A percentile compares a stretch with the other conserved stretches of the same genome.
These are phyloP conservation scores for Sistotremastrum suecicum DNA, from an alignment of 768 basidiomycete genomes.

Conservation along the genomic window DNA sequence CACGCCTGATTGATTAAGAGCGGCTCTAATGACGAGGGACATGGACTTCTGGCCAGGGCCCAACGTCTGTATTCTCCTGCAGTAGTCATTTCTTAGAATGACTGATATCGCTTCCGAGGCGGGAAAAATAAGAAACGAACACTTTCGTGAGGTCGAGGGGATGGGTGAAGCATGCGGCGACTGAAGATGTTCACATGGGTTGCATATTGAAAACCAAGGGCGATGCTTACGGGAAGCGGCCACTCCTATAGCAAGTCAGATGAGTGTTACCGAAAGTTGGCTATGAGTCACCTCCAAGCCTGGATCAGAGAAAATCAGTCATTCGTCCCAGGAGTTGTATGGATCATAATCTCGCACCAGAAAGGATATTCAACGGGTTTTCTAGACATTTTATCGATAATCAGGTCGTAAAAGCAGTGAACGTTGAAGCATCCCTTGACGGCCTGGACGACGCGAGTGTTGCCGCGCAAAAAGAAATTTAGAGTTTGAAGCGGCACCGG, in stretches of 20 bases:
- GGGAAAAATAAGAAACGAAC: slow-evolving; percentile 23
- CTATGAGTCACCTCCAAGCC: slow-evolving; percentile 20
- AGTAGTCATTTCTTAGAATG: not conserved
- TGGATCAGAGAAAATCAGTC: slow-evolving; percentile 2
- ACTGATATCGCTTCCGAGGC: not conserved
- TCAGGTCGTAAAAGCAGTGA: too few relatives aligned
- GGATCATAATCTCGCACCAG: slow-evolving; percentile 8
- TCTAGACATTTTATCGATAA: too few relatives aligned
- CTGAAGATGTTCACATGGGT: slow-evolving; percentile 21
- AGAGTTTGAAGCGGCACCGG: too few relatives aligned
- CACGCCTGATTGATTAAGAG: slow-evolving; percentile 54
- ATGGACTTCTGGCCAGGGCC: slow-evolving; percentile 48
- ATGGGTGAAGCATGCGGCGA: slow-evolving; percentile 73
- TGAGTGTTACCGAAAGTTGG: not conserved
- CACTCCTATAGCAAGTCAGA: slow-evolving; percentile 13
- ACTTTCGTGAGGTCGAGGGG: slow-evolving; percentile 81
- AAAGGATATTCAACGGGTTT: slow-evolving; percentile 2
- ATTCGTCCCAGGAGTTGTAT: not conserved
- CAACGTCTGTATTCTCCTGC: slow-evolving; percentile 73
- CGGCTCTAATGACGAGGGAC: slow-evolving; percentile 45
- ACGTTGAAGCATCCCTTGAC: too few relatives aligned
- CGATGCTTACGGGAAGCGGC: slow-evolving; percentile 20
- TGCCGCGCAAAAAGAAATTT: too few relatives aligned
- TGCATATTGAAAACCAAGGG: not conserved
- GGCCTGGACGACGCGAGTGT: too few relatives aligned